Base-by-base conservation (phyloP, 768 basidiomycete genomes). In the Pisolithus tinctorius region DNA sequence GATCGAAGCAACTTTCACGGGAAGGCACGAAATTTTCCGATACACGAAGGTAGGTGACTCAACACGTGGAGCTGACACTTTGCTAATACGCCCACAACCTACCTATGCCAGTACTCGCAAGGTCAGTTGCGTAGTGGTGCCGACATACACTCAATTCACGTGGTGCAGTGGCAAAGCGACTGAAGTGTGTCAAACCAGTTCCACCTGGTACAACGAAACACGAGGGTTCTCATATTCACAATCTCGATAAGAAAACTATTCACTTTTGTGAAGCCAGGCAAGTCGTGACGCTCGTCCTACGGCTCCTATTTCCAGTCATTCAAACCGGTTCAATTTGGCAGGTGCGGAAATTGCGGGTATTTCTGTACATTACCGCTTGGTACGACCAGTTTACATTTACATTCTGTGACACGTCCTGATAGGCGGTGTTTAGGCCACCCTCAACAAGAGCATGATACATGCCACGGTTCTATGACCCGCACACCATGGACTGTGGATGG, bases 401-500 rank as follows among this genome's bases (percentile, higher is more conserved):
- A 34, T 34, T 11, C 34, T 5, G 0, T 14, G 34, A 13, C 2
- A 13, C 34, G 20, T 34, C 34, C 34, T 14, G 13, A 34, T 14
- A 4, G 5, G 11, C 2, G 20, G 29, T 42, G 25, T 49, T 46
- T 39, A 83, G 81, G 76, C 0, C 82, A 84, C 52, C 52, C 77
- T 0, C 76, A 83, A 51, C 69, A 74, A 50, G 78, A 81, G 43
- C 83, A 84, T 42, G 78, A 79, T 49, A 84, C 82, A 0, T 65
- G 71, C 23, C 82, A 84, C 50, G 83, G 82, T 11, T 81, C 78
- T 8, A 82, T 83, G 80, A 74, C 79, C 2, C 71, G 67, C 45
- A 76, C 76, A 1, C 68, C 69, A 20, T 84, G 83, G 83, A 62
- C 75, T 0, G 57, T 83, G 9, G 78, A 82, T 43, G 75, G 73